Evolutionary conservation across 805 yeast genomes (phyloP), one percentile per base, ranked within the genome.

Genomic region (Zygosaccharomyces rouxii): DNA sequence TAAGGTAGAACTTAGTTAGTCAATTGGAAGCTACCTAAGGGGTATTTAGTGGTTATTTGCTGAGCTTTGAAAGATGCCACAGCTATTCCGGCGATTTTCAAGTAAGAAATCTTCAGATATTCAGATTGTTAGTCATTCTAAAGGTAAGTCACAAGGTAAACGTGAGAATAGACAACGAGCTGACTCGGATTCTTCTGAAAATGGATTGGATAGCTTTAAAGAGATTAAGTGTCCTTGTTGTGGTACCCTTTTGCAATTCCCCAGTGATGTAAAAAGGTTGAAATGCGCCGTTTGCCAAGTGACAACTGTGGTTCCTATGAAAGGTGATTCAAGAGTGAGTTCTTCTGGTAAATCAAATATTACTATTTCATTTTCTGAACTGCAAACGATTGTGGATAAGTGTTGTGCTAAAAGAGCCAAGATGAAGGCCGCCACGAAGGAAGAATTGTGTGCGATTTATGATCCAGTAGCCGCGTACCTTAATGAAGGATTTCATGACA

Each of bases 201-300:
- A 41, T 9, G 14, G 16, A 6, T 9, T 16, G 10, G 23, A 11
- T 10, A 29, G 11, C 13, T 29, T 29, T 14, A 22, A 38, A 11
- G 42, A 38, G 16, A 35, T 35, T 7, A 43, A 43, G 38, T 78
- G 82, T 53, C 64, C 67, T 5, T 77, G 81, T 52, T 78, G 82
- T 61, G 78, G 77, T 1, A 70, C 76, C 0, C 48, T 68, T 13
- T 55, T 77, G 26, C 71, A 68, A 44, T 65, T 72, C 42, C 76
- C 76, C 0, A 52, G 62, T 2, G 49, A 57, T 7, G 67, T 66
- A 3, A 35, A 52, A 5, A 74, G 70, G 48, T 81, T 78, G 59
- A 75, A 77, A 49, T 86, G 95, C 59, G 71, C 81, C 0, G 71
- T 79, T 3, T 86, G 95, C 57, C 73, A 71, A 31, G 75, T 83